Evolutionary conservation across 495 filamentous ascomycete genomes (phyloP), one percentile per base, ranked within the genome.

Genomic region (Melanomma pulvis-pyrius): DNA sequence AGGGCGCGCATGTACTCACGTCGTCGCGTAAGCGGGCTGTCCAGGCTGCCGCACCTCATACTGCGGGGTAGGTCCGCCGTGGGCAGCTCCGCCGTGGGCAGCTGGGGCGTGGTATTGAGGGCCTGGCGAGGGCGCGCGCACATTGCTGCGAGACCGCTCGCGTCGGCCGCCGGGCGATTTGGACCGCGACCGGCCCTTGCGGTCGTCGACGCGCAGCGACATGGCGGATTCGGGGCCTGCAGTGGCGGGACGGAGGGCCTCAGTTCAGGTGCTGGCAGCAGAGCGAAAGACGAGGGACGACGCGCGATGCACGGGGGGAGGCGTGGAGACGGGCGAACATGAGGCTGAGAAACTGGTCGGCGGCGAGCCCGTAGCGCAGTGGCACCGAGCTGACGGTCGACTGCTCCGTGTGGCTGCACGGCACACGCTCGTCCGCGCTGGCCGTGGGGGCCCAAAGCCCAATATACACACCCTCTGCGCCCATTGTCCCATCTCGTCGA

Each of bases 11-110:
- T 29, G 25, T 52, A 70, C 68, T 62, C 62, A 62, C 63, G 62
- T 12, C 58, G 62, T 12, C 21, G 55, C 50, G 15, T 51, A 67
- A 34, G 57, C 24, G 9, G 39, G 39, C 53, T 69, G 70, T 7
- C 50, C 55, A 28, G 70, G 70, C 63, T 69, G 67, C 66, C 70
- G 69, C 56, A 72, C 57, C 62, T 72, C 70, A 59, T 67, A 66
- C 36, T 69, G 62, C 59, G 66, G 66, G 58, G 65, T 57, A 44
- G n/a, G n/a, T n/a, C n/a, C n/a, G n/a, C n/a, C n/a, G n/a, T n/a
- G n/a, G 30, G 57, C 64, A 57, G 55, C 62, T 32, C 50, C 41
- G 19, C 50, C 62, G 51, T 25, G 48, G 12, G 52, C 68, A 59
- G 61, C 57, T 63, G 56, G 63, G 46, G 28, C 50, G 50, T 50